Conservation (phyloP, 495 filamentous ascomycete genomes). For the Xylaria intraflava region DNA sequence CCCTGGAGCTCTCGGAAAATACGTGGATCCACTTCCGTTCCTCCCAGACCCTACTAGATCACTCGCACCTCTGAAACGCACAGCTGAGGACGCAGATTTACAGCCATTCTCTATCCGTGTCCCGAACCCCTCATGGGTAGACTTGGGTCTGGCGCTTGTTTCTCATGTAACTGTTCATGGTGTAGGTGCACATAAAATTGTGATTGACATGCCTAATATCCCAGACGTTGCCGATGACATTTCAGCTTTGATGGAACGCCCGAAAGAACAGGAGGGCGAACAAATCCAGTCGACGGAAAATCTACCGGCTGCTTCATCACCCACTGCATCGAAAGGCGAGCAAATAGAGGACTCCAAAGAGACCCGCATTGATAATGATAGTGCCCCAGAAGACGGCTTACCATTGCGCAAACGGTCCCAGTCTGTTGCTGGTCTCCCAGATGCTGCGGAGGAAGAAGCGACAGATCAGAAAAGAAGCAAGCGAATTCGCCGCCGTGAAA, state of each 20-base stretch:
- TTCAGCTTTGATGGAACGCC: conserved; percentile 33
- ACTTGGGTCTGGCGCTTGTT: conserved; percentile 35
- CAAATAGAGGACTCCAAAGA: conserved; percentile 20
- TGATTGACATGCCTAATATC: conserved; percentile 24
- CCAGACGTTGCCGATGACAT: conserved; percentile 29
- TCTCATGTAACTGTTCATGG: conserved; percentile 26
- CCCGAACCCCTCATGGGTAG: conserved; percentile 33
- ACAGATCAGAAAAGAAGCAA: conserved; percentile 71
- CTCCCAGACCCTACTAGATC: conserved; percentile 51
- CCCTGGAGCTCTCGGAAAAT: conserved; percentile 54
- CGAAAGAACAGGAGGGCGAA: conserved; percentile 10
- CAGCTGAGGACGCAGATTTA: conserved; percentile 44
- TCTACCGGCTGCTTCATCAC: conserved; percentile 2
- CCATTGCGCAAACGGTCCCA: conserved; percentile 57
- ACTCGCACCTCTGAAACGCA: conserved; percentile 18
- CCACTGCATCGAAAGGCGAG: conserved; percentile 17
- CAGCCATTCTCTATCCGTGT: conserved; percentile 42
- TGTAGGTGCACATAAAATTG: not conserved
- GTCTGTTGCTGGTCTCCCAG: conserved; percentile 53
- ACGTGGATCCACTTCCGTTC: conserved; percentile 71
- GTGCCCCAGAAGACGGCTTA: conserved; percentile 15
- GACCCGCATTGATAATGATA: conserved; percentile 11
- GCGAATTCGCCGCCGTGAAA: conserved; percentile 72
- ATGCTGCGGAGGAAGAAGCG: conserved; percentile 48
- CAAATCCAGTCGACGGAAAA: conserved; percentile 4